These are phyloP conservation scores for Coffea eugenioides DNA, from an alignment of 257 asterid genomes.

Conservation along the genomic window DNA sequence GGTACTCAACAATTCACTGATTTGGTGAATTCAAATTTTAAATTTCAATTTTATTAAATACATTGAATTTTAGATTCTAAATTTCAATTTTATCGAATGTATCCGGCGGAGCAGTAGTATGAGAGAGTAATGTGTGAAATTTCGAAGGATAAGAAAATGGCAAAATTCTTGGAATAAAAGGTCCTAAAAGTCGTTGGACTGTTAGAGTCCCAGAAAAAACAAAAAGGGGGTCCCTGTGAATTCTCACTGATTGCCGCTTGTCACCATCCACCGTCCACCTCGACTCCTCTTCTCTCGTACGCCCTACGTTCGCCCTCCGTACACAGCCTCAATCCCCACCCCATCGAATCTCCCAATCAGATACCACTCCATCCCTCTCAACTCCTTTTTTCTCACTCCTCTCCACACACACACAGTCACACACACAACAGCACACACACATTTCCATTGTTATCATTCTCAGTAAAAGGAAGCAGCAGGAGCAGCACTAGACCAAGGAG, in stretches of 20 bases:
- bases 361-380: background rate
- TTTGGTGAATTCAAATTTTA: no score
- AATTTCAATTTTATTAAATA: no score
- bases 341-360: background rate
- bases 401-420: no score
- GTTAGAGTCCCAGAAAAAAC: background rate
- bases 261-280: conserved; percentile 26
- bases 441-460: background rate
- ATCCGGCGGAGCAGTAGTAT: no score
- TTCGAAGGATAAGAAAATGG: no score
- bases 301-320: background rate
- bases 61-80: no score
- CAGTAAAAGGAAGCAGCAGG: background rate
- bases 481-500: background rate
- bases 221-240: background rate
- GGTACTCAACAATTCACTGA: no score
- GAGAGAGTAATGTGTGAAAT: no score
- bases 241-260: conserved; percentile 37
- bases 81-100: no score
- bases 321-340: conserved; percentile 3
- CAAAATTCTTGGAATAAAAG: no score
- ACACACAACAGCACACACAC: conserved; percentile 6
- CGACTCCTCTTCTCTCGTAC: background rate
- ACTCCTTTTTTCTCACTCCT: background rate
- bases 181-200: no score